Conservation (phyloP, 257 asterid genomes). For the Prunella vulgaris region DNA sequence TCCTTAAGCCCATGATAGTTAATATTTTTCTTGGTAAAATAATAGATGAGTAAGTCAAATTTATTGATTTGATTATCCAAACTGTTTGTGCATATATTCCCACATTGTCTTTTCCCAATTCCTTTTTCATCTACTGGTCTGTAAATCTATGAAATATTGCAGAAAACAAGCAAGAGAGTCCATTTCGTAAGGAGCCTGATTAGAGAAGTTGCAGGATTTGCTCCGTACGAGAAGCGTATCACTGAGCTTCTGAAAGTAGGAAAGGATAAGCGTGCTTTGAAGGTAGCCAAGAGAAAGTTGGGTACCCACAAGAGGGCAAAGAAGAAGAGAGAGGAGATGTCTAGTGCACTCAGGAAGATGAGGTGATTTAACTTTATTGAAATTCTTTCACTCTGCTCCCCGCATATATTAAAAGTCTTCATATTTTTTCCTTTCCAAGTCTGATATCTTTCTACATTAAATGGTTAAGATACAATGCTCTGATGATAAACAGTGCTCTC, state of each 20-base stretch:
- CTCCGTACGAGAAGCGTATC: slow-evolving; percentile 61
- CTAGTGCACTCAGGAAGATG: slow-evolving; percentile 64
- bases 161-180: slow-evolving; percentile 56
- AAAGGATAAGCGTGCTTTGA: slow-evolving; percentile 51
- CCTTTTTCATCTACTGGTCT: too few species aligned
- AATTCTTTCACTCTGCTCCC: neutral
- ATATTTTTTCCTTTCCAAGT: too few species aligned
- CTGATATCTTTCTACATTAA: neutral
- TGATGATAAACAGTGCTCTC: neutral
- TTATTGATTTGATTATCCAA: too few species aligned
- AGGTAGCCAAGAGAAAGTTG: slow-evolving; percentile 59
- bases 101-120: too few species aligned
- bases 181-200: slow-evolving; percentile 47
- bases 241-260: slow-evolving; percentile 61
- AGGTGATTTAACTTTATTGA: slow-evolving; percentile 34
- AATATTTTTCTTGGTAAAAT: too few species aligned
- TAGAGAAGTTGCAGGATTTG: slow-evolving; percentile 58
- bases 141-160: neutral
- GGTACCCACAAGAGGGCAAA: slow-evolving; percentile 72
- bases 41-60: too few species aligned
- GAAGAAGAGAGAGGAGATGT: slow-evolving; percentile 74
- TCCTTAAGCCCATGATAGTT: too few species aligned
- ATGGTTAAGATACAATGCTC: too few species aligned
- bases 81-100: too few species aligned
- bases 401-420: too few species aligned